Base-by-base conservation (phyloP, 2,329 filamentous ascomycete species). In the Cladosporium sp. region DNA sequence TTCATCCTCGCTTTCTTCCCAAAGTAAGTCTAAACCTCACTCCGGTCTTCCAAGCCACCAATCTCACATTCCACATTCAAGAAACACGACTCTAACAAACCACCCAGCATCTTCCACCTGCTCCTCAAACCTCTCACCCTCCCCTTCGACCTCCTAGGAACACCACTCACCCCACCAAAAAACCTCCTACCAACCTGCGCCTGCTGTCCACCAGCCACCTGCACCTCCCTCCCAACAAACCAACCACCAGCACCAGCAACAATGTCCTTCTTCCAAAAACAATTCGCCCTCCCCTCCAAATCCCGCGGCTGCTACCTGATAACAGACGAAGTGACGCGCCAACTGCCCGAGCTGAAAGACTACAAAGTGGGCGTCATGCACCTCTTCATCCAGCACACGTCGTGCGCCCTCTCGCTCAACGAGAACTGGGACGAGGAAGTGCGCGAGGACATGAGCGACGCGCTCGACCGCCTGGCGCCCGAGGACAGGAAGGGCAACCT, bases 341-440 rank as follows among this genome's bases (percentile, higher is more conserved):
- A 83, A 52, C 72, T 97, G 1, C 91, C 92, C 3, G 90, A 96
- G 70, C 79, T 97, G 57, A 76, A 77, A 52, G 68, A 80, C 57
- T 95, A 95, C 79, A 92, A 92, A 68, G 81, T 93, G 59, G 90
- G 90, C 38, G 72, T 95, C 53, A 73, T 97, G 55, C 84, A 95
- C 67, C 78, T 98, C 40, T 98, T 97, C 69, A 78, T 97, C 49
- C 92, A 98, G 72, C 93, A 98, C 72, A 98, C 93, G 4, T 89
- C 83, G 63, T 95, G 90, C 70, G 93, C 87, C 11, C 77, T 98
- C 47, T 88, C 82, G 53, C 73, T 98, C 61, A 98, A 98, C 66
- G 93, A 98, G 78, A 97, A 97, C 72, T 85, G 75, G 74, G 88
- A 91, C 65, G 69, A 74, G 39, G 88, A 94, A 71, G 93, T 98